Evolutionary conservation across 2,329 filamentous ascomycete species (phyloP), one percentile per base, ranked within the genome.

Genomic region (Xylaria sp.): DNA sequence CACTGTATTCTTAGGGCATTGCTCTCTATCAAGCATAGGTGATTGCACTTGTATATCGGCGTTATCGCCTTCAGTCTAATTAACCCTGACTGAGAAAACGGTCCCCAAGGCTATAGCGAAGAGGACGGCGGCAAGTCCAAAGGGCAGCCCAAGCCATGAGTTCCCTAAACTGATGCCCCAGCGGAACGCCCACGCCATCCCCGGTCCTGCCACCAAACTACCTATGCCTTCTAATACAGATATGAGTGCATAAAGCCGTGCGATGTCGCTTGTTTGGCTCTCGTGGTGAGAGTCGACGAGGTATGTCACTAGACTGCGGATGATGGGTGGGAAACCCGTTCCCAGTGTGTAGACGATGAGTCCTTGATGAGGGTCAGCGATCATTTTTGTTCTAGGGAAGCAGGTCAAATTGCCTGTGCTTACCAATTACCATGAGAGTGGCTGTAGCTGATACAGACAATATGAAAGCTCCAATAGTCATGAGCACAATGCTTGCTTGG

Each of bases 181-280:
- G 58, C 44, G 58, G 28, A 61, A 61, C 4, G 58, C 39, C 58
- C 58, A 61, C 44, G 58, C 58, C 58, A 51, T 61, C 10, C 58
- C 58, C 3, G 58, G 58, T 39, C 58, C 58, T 48, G 58, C 58
- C 46, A 61, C 8, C 8, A 61, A 44, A 51, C 58, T 61, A 9
- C 58, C 58, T 34, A 61, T 50, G 4, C 58, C 58, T 61, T 61
- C 58, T 37, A 50, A 37, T 20, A 61, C 44, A 6, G 58, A 61
- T 15, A 61, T 61, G 2, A 61, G 23, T 51, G 58, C 58, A n/a
- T 61, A 61, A 15, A 61, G 58, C 18, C 58, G 58, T 23, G 58
- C 58, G 18, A 61, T 37, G 25, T 61, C 58, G 58, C 58, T 61
- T 5, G 41, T 61, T 31, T 61, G 41, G 20, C 58, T 61, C n/a